Conservation (phyloP, 805 yeast genomes). For the Starmerella riodocensis region DNA sequence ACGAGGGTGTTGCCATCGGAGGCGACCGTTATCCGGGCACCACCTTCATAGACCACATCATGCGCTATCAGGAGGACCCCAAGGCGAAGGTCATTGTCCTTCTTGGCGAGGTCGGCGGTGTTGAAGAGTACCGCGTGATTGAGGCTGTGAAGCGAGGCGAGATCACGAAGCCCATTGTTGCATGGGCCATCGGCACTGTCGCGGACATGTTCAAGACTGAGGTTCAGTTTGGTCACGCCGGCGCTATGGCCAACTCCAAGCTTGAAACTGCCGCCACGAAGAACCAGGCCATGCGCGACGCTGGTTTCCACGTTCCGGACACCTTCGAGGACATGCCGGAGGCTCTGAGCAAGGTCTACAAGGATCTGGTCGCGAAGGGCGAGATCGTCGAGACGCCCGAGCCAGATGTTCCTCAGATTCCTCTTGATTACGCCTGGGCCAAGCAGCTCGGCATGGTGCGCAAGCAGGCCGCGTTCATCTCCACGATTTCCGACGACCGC, state of each 20-base stretch:
- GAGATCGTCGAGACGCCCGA: slow-evolving; percentile 30
- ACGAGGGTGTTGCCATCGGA: slow-evolving; percentile 55
- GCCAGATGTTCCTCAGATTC: slow-evolving; percentile 37
- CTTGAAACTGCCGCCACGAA: slow-evolving; percentile 55
- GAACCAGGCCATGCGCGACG: slow-evolving; percentile 69
- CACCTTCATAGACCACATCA: slow-evolving; percentile 54
- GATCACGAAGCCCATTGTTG: slow-evolving; percentile 57
- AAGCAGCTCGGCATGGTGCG: slow-evolving; percentile 36
- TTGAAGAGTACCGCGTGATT: slow-evolving; percentile 58
- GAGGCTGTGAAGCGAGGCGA: slow-evolving; percentile 52
- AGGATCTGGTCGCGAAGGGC: slow-evolving; percentile 42
- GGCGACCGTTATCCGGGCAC: slow-evolving; percentile 67
- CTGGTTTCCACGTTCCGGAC: slow-evolving; percentile 86
- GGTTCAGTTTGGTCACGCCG: slow-evolving; percentile 51
- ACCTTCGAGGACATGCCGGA: slow-evolving; percentile 42
- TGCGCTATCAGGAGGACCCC: slow-evolving; percentile 50
- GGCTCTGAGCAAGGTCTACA: slow-evolving; percentile 47
- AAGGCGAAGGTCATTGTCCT: slow-evolving; percentile 53
- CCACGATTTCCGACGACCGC: slow-evolving; percentile 37
- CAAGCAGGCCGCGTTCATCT: slow-evolving; percentile 37
- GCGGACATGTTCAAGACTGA: slow-evolving; percentile 60
- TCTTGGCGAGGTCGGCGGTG: slow-evolving; percentile 61
- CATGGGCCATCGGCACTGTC: slow-evolving; percentile 62
- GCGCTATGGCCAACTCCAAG: slow-evolving; percentile 58
- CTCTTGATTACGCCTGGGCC: slow-evolving; percentile 38